Percentiles rank a stretch among this genome's conserved stretches.
Conservation (phyloP, 75 land plant genomes). For the Pinus taeda region DNA sequence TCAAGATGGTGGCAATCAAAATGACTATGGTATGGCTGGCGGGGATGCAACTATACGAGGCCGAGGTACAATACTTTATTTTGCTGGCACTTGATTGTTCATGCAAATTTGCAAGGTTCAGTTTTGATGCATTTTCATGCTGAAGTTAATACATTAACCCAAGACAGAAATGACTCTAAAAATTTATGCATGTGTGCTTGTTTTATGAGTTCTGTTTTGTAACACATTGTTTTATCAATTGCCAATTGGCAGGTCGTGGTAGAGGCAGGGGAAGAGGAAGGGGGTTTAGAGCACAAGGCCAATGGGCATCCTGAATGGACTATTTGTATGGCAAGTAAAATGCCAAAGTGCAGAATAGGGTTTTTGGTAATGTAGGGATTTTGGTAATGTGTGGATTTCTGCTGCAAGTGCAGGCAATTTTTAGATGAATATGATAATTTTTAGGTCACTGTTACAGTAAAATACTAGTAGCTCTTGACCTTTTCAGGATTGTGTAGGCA, state of each 20-base stretch:
- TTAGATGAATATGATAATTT: too few relatives aligned
- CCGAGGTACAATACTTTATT: conserved; percentile 1
- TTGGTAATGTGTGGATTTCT: too few relatives aligned
- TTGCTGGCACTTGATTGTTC: not conserved
- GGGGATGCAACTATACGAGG: conserved; percentile 5
- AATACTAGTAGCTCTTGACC: too few relatives aligned
- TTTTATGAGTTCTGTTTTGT: not conserved
- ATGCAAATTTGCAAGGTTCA: not conserved
- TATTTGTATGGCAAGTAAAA: too few relatives aligned
- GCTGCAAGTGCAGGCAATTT: too few relatives aligned
- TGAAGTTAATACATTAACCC: not conserved
- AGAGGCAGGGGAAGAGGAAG: conserved; percentile 12
- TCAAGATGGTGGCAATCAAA: conserved; percentile 9
- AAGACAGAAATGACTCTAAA: not conserved
- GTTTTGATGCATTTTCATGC: not conserved
- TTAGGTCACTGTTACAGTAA: too few relatives aligned
- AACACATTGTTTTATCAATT: not conserved
- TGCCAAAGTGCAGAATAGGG: too few relatives aligned
- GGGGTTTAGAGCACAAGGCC: not conserved
- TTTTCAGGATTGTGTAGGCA: too few relatives aligned
- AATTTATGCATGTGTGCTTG: not conserved
- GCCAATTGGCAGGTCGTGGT: conserved; percentile 1
- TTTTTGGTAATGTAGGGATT: too few relatives aligned
- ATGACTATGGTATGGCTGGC: not conserved
- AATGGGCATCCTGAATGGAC: not conserved